Evolutionary conservation across 73 alveolate species (phyloP), one percentile per base, ranked within the genome.

Genomic region (Paramecium sonneborni): DNA sequence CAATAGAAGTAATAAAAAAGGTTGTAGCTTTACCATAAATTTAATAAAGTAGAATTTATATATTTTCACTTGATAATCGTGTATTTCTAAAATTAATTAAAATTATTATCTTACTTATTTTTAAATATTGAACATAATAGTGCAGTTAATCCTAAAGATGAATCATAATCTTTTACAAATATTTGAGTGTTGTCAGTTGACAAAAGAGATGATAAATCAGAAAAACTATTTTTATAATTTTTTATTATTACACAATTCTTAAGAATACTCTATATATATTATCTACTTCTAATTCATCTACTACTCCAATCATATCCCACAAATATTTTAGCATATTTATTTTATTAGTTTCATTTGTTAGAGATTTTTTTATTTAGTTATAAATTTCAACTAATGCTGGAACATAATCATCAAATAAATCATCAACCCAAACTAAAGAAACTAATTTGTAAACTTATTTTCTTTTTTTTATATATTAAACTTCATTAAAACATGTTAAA

Each of bases 231-330:
- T 12, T 1, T 34, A 74, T 11, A 34, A 34, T 14, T 35, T 35
- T 9, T n/a, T n/a, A n/a, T n/a, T 8, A 35, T 79, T 38, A 79
- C 72, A 79, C 74, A 37, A 79, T 79, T 79, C 90, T 79, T 44
- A 79, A 79, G 30, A 43, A 79, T 24, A 39, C 72, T 79, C 90
- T 79, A 43, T 79, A 79, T 10, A 79, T 79, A 24, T 9, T 24
- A 43, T 79, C 90, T 9, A 43, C 41, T 32, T 79, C 90, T 41
- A 79, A 39, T 79, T 79, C 46, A 43, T 39, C 55, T 10, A 39
- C 72, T 6, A 79, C 90, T 30, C 90, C 90, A 4, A 79, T 79
- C 74, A 79, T 23, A 79, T 79, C 90, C 90, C 90, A 79, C 9
- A 79, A 15, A 79, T 79, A 79, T 44, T 79, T 79, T 5, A 79